Percentiles rank a stretch among this genome's conserved stretches.
These are phyloP conservation scores for Paramecium primaurelia DNA, from an alignment of 73 alveolate genomes.

Conservation along the genomic window DNA sequence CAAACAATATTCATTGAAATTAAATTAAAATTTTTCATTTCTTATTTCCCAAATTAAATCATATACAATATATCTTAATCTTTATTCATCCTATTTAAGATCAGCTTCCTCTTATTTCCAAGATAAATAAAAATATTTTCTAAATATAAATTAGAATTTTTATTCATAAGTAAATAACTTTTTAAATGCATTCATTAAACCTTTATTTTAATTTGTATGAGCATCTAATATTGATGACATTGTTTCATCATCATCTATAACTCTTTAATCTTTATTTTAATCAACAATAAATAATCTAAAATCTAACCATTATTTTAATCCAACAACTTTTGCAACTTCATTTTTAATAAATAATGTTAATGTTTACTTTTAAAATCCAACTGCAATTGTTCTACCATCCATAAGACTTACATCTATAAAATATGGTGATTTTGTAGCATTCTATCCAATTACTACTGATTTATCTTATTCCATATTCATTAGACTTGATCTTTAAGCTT, in stretches of 20 bases:
- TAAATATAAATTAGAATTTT: neutral
- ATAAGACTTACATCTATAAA: neutral
- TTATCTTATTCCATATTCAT: neutral
- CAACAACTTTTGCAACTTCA: neutral
- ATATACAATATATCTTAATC: neutral
- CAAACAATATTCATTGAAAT: neutral
- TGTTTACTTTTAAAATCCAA: neutral
- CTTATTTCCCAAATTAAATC: neutral
- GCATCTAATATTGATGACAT: neutral
- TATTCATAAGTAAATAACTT: neutral
- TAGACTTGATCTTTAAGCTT: neutral
- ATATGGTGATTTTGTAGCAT: neutral
- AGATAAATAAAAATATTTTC: neutral
- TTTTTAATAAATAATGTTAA: neutral
- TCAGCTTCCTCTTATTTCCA: neutral
- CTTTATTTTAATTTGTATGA: neutral
- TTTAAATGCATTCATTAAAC: neutral
- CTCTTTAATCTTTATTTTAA: neutral
- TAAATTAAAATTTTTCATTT: neutral
- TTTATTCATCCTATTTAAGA: neutral
- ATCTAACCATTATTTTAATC: neutral
- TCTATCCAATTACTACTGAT: neutral
- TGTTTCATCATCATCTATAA: slow-evolving; percentile 11
- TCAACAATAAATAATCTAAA: slow-evolving; percentile 26
- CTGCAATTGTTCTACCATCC: neutral